These are phyloP conservation scores for Lentinula lateritia DNA, from an alignment of 768 basidiomycete genomes.

Conservation along the genomic window DNA sequence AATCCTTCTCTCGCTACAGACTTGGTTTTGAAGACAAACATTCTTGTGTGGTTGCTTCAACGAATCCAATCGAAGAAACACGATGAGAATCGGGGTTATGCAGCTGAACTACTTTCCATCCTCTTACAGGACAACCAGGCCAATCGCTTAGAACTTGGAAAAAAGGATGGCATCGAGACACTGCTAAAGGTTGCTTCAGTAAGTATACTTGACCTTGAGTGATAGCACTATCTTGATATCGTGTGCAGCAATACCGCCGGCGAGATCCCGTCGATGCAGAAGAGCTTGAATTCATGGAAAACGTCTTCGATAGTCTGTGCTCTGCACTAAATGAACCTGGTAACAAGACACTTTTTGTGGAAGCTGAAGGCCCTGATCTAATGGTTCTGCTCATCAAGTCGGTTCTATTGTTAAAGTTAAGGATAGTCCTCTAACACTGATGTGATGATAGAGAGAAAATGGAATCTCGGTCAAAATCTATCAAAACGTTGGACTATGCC, in stretches of 20 bases:
- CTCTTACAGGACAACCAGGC: conserved; percentile 68
- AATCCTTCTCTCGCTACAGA: conserved; percentile 68
- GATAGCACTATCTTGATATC: background rate
- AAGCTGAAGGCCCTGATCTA: conserved; percentile 89
- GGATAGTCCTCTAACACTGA: background rate
- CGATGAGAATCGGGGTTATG: conserved; percentile 90
- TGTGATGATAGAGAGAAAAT: conserved; percentile 65
- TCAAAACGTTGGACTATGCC: conserved; percentile 90
- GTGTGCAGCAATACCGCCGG: conserved; percentile 73
- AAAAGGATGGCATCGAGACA: conserved; percentile 73
- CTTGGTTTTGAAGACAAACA: conserved; percentile 68
- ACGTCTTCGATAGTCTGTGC: conserved; percentile 87
- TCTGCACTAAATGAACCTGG: conserved; percentile 75
- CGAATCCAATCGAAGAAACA: conserved; percentile 69
- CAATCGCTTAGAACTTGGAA: conserved; percentile 65
- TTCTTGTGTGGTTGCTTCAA: conserved; percentile 75
- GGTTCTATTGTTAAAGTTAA: conserved; percentile 19
- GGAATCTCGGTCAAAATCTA: conserved; percentile 73
- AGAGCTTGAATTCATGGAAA: conserved; percentile 98
- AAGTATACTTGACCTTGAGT: conserved; percentile 25
- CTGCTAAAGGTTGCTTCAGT: conserved; percentile 78
- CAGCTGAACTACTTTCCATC: conserved; percentile 91
- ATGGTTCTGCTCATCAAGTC: conserved; percentile 99
- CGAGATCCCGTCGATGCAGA: conserved; percentile 83
- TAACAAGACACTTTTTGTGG: conserved; percentile 79